These are phyloP conservation scores for Symbiodinium natans DNA, from an alignment of 73 alveolate genomes.

Conservation along the genomic window DNA sequence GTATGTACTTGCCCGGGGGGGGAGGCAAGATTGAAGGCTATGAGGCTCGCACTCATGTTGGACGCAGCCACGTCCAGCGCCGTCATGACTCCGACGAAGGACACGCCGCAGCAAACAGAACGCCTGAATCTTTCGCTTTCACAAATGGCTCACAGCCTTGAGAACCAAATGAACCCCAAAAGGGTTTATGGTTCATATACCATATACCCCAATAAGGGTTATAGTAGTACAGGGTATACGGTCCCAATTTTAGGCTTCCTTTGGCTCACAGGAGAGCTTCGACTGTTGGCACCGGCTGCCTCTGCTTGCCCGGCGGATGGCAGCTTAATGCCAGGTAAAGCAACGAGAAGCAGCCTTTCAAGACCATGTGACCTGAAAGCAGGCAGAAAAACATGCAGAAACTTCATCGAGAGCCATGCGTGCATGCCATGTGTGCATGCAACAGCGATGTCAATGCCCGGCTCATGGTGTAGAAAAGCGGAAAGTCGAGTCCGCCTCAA, in stretches of 20 bases:
- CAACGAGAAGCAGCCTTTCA: constrained; percentile 74
- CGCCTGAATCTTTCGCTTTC: background rate
- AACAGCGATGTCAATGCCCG: background rate
- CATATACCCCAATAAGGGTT: too few relatives aligned
- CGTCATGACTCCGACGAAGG: constrained; percentile 78
- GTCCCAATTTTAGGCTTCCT: too few relatives aligned
- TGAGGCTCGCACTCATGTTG: constrained; percentile 45
- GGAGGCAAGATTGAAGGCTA: background rate
- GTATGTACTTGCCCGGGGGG: background rate
- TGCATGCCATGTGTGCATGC: background rate
- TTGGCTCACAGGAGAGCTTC: background rate
- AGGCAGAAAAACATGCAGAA: background rate
- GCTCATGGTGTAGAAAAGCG: constrained; percentile 83
- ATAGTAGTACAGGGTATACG: too few relatives aligned
- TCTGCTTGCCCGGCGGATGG: constrained; percentile 37
- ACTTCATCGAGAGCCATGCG: background rate
- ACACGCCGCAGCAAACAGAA: constrained; percentile 60
- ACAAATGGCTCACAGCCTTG: background rate
- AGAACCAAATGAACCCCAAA: too few relatives aligned
- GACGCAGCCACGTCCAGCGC: constrained; percentile 90
- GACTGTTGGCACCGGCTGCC: too few relatives aligned
- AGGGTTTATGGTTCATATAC: too few relatives aligned
- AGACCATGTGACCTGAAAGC: constrained; percentile 52
- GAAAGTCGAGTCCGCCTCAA: constrained; percentile 74
- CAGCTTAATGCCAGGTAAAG: constrained; percentile 56